Percentiles rank a stretch among this genome's conserved stretches.
phyloP scores from a whole-genome alignment of 139 green algal genomes.

The Chlamydomonas urium region DNA sequence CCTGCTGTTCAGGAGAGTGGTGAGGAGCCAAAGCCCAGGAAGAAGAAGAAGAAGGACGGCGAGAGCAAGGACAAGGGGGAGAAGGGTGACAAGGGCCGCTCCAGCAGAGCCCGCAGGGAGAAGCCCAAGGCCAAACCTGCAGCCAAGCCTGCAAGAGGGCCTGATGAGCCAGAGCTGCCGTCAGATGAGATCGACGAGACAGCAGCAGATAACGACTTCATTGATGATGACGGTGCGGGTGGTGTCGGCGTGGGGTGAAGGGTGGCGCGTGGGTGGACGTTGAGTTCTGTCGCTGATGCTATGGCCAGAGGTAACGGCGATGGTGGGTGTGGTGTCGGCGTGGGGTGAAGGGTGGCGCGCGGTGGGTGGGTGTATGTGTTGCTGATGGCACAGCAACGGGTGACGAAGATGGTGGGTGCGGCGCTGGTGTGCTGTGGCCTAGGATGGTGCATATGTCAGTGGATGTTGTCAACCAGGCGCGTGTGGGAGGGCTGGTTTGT shows the following conservation, averaged over 20 bases:
- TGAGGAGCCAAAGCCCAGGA: neutral
- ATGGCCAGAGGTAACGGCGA: conserved; percentile 14
- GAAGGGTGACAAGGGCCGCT: neutral
- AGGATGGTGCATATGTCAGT: neutral
- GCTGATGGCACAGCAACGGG: no score
- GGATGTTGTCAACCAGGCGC: no score
- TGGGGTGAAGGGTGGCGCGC: no score
- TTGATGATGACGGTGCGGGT: conserved; percentile 21
- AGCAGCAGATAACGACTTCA: conserved; percentile 8
- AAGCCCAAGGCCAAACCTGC: neutral
- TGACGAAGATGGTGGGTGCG: conserved; percentile 14
- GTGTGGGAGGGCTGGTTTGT: no score
- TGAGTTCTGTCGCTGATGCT: neutral
- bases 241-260: neutral
- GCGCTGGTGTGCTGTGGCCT: neutral
- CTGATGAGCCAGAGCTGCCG: neutral
- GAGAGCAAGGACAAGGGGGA: conserved; percentile 6
- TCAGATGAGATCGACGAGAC: conserved; percentile 8
- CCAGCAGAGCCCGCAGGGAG: neutral
- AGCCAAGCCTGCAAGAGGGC: neutral
- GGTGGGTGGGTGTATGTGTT: no score
- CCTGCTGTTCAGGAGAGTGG: no score
- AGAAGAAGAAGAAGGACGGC: conserved; percentile 18
- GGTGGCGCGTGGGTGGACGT: no score
- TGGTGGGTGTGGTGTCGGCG: conserved; percentile 5